phyloP scores from a whole-genome alignment of 2,329 filamentous ascomycete species.

The Aspergillus sp. region DNA sequence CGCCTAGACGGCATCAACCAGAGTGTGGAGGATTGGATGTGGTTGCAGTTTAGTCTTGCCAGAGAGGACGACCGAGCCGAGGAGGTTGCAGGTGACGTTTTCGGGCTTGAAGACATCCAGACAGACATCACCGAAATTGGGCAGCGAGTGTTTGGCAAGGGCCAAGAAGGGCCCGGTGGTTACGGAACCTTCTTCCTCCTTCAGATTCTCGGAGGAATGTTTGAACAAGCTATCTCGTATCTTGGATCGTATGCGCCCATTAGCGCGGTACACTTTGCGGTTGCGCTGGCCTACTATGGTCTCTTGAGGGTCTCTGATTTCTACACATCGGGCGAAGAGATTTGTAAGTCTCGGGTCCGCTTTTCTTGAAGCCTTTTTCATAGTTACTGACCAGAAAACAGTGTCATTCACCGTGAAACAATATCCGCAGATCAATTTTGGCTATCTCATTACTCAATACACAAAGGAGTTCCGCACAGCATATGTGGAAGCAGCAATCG shows the following conservation, averaged over 20 bases:
- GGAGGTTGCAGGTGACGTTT: constrained; percentile 65
- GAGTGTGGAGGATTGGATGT: constrained; percentile 69
- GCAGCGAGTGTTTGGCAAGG: constrained; percentile 85
- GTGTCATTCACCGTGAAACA: constrained; percentile 60
- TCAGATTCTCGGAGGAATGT: constrained; percentile 87
- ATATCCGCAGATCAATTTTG: constrained; percentile 86
- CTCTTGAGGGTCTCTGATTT: constrained; percentile 86
- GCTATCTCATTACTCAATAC: constrained; percentile 90
- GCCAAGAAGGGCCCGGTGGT: constrained; percentile 74
- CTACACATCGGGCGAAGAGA: constrained; percentile 71
- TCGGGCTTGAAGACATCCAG: constrained; percentile 71
- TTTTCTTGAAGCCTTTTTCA: constrained; percentile 1
- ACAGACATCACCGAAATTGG: constrained; percentile 85
- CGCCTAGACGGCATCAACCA: constrained; percentile 63
- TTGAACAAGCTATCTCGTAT: constrained; percentile 89
- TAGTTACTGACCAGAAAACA: constrained; percentile 33
- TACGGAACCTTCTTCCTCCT: constrained; percentile 94
- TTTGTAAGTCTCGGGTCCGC: constrained; percentile 49
- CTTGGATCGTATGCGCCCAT: constrained; percentile 90
- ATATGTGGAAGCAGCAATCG: constrained; percentile 84
- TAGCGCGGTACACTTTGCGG: constrained; percentile 91
- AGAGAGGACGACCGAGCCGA: constrained; percentile 65
- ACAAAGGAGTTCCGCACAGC: constrained; percentile 94
- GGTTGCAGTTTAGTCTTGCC: constrained; percentile 67
- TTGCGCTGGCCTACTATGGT: constrained; percentile 87